phyloP scores from a whole-genome alignment of 192 early-diverging fungal genomes.

The Linnemannia schmuckeri region DNA sequence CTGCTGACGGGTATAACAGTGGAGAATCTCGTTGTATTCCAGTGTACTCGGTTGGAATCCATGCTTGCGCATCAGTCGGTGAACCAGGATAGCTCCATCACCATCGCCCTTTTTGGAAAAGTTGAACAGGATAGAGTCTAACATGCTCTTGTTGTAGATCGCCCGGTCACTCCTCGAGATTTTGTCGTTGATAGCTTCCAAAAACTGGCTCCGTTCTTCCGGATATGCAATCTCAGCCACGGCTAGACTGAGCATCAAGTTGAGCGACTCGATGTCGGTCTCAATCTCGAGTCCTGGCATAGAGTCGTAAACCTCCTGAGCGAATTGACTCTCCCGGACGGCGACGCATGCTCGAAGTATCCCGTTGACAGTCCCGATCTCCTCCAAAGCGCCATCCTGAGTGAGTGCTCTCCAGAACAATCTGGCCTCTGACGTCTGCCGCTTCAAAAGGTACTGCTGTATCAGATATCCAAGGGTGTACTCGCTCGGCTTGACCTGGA shows the following conservation, averaged over 20 bases:
- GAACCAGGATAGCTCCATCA: constrained; percentile 29
- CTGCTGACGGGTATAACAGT: constrained; percentile 19
- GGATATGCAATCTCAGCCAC: constrained; percentile 28
- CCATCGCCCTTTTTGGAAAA: constrained; percentile 51
- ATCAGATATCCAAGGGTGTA: constrained; percentile 45
- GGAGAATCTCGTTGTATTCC: constrained; percentile 43
- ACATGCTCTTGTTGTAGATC: constrained; percentile 28
- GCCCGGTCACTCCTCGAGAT: constrained; percentile 12
- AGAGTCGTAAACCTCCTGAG: constrained; percentile 34
- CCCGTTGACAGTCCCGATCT: constrained; percentile 32
- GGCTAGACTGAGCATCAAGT: constrained; percentile 47
- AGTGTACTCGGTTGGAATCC: constrained; percentile 21
- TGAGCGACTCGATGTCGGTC: constrained; percentile 26
- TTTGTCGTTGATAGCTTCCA: constrained; percentile 23
- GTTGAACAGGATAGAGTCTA: constrained; percentile 31
- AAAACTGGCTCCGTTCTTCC: constrained; percentile 22
- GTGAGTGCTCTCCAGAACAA: constrained; percentile 21
- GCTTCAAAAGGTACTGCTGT: constrained; percentile 22
- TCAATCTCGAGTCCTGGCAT: constrained; percentile 23
- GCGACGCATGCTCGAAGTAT: constrained; percentile 41
- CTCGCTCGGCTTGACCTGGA: constrained; percentile 28
- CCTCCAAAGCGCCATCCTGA: not conserved
- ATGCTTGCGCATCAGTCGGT: constrained; percentile 26
- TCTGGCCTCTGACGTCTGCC: not conserved
- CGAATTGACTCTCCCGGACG: constrained; percentile 26